Evolutionary conservation across 306 rosid genomes (phyloP).

Genomic region (Cucumis cinereus): DNA sequence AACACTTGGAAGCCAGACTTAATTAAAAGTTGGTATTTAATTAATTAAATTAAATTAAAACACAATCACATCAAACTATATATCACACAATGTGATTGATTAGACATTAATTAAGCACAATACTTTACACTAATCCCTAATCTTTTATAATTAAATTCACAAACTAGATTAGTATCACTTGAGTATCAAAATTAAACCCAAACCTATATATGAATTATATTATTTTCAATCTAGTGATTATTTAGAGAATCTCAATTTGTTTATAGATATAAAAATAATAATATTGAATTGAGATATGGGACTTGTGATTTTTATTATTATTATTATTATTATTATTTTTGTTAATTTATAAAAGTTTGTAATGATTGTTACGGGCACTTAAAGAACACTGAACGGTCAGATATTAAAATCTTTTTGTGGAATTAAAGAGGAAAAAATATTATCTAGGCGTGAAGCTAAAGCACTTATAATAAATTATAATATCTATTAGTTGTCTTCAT

Average conservation of each 20-base stretch:
- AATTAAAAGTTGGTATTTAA: background rate
- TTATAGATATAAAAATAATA: background rate
- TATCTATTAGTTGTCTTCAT: conserved; percentile 6
- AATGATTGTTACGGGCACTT: background rate
- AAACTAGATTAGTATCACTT: background rate
- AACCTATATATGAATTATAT: background rate
- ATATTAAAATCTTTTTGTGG: background rate
- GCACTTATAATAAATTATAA: conserved; percentile 9
- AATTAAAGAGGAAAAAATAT: background rate
- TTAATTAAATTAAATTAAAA: background rate
- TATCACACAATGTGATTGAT: background rate
- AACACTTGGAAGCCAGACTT: background rate
- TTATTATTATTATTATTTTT: background rate
- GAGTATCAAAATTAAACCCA: background rate
- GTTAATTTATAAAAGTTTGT: background rate
- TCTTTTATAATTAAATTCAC: no score
- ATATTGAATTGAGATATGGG: background rate
- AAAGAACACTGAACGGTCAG: background rate
- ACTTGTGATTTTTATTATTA: background rate
- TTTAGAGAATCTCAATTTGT: background rate
- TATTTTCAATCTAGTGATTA: background rate
- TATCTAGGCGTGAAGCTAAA: conserved; percentile 6
- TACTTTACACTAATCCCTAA: no score
- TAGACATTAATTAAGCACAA: background rate
- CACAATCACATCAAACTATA: background rate